A percentile compares a stretch with the other conserved stretches of the same genome.
Evolutionary conservation across 75 land plant genomes (phyloP).

Genomic region (Sequoiadendron giganteum): DNA sequence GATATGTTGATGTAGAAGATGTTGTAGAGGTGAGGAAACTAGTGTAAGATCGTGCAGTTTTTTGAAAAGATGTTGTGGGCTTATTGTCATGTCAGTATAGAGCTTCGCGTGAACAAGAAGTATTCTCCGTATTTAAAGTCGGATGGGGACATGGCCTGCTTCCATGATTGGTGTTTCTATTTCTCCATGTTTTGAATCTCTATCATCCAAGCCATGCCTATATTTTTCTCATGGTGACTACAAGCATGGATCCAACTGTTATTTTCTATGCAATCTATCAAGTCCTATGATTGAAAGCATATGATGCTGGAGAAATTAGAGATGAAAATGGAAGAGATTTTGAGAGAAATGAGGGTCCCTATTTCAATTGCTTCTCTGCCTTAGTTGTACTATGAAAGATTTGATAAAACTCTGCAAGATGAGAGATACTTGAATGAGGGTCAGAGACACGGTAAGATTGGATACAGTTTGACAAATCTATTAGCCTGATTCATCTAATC

Average conservation of each 20-base stretch:
- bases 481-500: constrained; percentile 76
- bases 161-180: constrained; percentile 18
- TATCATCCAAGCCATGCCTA: constrained; percentile 59
- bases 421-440: constrained; percentile 97
- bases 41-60: too few relatives aligned
- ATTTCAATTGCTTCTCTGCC: constrained; percentile 92
- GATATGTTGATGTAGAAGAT: too few relatives aligned
- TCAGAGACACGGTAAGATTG: constrained; percentile 96
- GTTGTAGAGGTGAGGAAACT: too few relatives aligned
- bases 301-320: constrained; percentile 78
- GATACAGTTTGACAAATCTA: constrained; percentile 87
- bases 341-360: constrained; percentile 65
- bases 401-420: constrained; percentile 77
- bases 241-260: constrained; percentile 79
- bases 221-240: constrained; percentile 82
- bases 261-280: constrained; percentile 56
- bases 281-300: constrained; percentile 25
- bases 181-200: constrained; percentile 18
- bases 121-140: too few relatives aligned
- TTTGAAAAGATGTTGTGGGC: too few relatives aligned
- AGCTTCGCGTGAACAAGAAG: too few relatives aligned
- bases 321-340: constrained; percentile 70
- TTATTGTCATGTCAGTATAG: too few relatives aligned
- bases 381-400: constrained; percentile 72
- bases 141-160: too few relatives aligned